Evolutionary conservation across 805 yeast genomes (phyloP).

Genomic region (Yarrowia bubula): DNA sequence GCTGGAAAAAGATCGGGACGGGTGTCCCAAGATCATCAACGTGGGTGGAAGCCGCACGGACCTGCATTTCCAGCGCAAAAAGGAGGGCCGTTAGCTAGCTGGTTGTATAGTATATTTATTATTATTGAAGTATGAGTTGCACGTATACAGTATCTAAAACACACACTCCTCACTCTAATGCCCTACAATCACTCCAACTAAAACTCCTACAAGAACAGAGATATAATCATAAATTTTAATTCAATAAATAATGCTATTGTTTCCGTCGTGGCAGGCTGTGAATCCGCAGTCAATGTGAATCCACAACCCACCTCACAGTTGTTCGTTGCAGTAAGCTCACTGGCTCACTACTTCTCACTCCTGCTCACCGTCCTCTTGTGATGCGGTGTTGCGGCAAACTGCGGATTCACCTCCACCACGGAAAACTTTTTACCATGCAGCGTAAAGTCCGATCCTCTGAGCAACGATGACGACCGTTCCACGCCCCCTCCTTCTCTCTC

Average conservation of each 20-base stretch:
- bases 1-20: conserved; percentile 79
- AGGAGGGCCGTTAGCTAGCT: conserved; percentile 13
- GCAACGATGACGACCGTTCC: conserved; percentile 32
- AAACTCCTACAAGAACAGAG: too few relatives aligned
- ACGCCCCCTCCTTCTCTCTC: too few relatives aligned
- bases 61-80: conserved; percentile 53
- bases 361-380: conserved; percentile 6
- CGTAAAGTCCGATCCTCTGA: conserved; percentile 36
- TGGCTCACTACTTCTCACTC: not conserved
- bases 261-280: not conserved
- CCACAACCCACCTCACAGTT: too few relatives aligned
- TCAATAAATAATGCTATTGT: conserved; percentile 23
- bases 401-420: conserved; percentile 39
- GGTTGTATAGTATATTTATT: conserved; percentile 5
- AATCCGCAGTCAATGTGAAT: too few relatives aligned
- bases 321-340: too few relatives aligned
- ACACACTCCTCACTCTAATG: too few relatives aligned
- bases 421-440: conserved; percentile 38
- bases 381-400: conserved; percentile 32
- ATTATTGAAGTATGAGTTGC: not conserved
- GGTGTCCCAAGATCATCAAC: conserved; percentile 83
- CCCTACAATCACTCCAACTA: too few relatives aligned
- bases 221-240: not conserved
- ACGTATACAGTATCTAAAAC: too few relatives aligned
- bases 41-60: conserved; percentile 76